Evolutionary conservation across 1,284 basidiomycete genomes (phyloP).

Genomic region (Mycena sp.): DNA sequence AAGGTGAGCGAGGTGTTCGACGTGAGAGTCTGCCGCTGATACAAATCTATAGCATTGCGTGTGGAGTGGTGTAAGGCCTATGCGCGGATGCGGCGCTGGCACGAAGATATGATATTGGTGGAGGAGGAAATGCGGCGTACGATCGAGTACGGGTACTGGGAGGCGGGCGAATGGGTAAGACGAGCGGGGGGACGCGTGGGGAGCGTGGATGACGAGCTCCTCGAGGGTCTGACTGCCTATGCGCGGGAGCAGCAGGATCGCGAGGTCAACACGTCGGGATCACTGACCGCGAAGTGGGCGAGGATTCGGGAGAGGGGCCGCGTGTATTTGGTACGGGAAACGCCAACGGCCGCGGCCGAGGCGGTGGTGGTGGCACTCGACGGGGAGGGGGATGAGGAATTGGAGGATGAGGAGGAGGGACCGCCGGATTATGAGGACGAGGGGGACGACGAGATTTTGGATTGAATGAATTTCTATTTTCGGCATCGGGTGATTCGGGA

Average conservation of each 20-base stretch:
- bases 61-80: slow-evolving; percentile 21
- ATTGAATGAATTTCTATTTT: not conserved
- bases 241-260: slow-evolving; percentile 1
- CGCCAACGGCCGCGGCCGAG: not conserved
- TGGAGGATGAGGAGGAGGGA: not conserved
- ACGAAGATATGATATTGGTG: not conserved
- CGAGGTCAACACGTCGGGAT: not conserved
- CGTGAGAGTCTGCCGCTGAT: not conserved
- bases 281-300: not conserved
- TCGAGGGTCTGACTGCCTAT: not conserved
- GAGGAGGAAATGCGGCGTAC: slow-evolving; percentile 14
- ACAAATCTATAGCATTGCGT: not conserved
- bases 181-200: not conserved
- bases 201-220: not conserved
- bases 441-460: slow-evolving; percentile 5
- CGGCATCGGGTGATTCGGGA: too few relatives aligned
- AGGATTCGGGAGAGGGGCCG: not conserved
- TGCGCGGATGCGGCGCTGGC: slow-evolving; percentile 3
- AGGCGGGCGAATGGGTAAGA: not conserved
- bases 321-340: not conserved
- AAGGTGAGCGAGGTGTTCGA: not conserved
- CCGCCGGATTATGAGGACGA: not conserved
- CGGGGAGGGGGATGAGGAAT: not conserved
- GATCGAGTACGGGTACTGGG: not conserved
- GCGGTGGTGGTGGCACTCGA: not conserved